A percentile compares a stretch with the other conserved stretches of the same genome.
These are phyloP conservation scores for Aegilops speltoides DNA, from an alignment of 176 grass and related monocot genomes.

Conservation along the genomic window DNA sequence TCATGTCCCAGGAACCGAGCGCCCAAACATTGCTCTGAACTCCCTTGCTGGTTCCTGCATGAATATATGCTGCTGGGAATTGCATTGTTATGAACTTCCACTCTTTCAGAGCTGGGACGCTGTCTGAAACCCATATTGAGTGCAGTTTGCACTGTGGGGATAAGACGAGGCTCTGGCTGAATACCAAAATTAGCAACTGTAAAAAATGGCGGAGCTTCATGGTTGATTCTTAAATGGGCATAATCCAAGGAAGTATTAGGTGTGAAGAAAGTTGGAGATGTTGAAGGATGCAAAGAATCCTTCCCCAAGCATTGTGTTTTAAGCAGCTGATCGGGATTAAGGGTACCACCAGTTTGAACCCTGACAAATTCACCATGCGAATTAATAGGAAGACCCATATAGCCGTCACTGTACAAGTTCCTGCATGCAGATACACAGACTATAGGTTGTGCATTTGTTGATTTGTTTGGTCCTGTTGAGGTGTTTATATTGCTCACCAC, in stretches of 20 bases:
- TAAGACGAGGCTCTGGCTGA: slow-evolving; percentile 43
- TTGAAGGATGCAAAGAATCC: slow-evolving; percentile 33
- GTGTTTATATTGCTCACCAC: slow-evolving; percentile 47
- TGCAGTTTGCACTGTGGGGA: slow-evolving; percentile 23
- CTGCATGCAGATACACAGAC: slow-evolving; percentile 45
- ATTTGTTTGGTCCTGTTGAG: slow-evolving; percentile 64
- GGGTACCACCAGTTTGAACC: slow-evolving; percentile 39
- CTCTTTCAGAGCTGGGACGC: slow-evolving; percentile 52
- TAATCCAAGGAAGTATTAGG: slow-evolving; percentile 23
- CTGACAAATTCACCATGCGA: slow-evolving; percentile 86
- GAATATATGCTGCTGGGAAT: slow-evolving; percentile 24
- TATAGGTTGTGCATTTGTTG: slow-evolving; percentile 37
- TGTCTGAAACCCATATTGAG: slow-evolving; percentile 47
- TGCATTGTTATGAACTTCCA: slow-evolving; percentile 37
- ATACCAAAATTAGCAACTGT: slow-evolving; percentile 43
- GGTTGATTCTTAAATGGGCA: slow-evolving; percentile 40
- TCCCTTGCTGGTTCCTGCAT: slow-evolving; percentile 20
- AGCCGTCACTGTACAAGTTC: slow-evolving; percentile 45
- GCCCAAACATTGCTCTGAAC: slow-evolving; percentile 32
- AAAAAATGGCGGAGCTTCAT: slow-evolving; percentile 36
- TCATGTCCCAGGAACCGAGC: slow-evolving; percentile 16
- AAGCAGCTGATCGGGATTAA: slow-evolving; percentile 40
- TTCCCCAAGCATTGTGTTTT: slow-evolving; percentile 35
- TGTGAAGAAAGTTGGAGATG: slow-evolving; percentile 30
- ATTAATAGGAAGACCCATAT: slow-evolving; percentile 78